Percentiles rank a stretch among this genome's conserved stretches.
Conservation (phyloP, 2,329 filamentous ascomycete genomes). For the Penicillium sp. region DNA sequence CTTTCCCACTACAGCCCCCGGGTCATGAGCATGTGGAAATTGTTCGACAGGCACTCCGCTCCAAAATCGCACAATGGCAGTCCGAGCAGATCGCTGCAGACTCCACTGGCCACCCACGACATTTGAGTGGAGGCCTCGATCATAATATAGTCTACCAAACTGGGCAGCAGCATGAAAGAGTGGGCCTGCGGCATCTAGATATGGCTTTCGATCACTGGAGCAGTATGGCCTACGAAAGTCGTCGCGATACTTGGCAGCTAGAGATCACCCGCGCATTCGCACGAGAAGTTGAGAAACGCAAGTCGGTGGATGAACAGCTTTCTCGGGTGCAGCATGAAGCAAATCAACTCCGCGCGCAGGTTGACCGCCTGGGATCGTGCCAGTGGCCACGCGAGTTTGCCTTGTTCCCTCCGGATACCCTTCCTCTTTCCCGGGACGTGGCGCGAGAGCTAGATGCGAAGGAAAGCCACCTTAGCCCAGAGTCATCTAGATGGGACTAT, state of each 20-base stretch:
- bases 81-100: conserved; percentile 45
- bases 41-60: conserved; percentile 67
- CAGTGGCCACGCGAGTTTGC: conserved; percentile 56
- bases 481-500: conserved; percentile 51
- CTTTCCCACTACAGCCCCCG: conserved; percentile 81
- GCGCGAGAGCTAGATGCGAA: conserved; percentile 42
- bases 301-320: conserved; percentile 48
- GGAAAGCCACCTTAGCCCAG: conserved; percentile 39
- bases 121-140: conserved; percentile 33
- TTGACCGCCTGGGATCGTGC: conserved; percentile 50
- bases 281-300: conserved; percentile 49
- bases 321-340: conserved; percentile 53
- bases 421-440: conserved; percentile 45
- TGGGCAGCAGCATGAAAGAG: conserved; percentile 67
- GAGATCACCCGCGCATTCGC: conserved; percentile 54
- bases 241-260: conserved; percentile 52
- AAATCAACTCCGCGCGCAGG: conserved; percentile 52
- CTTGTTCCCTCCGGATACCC: conserved; percentile 51
- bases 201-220: conserved; percentile 79
- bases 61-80: conserved; percentile 70
- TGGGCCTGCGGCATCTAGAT: conserved; percentile 75
- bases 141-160: conserved; percentile 47
- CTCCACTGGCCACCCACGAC: conserved; percentile 44
- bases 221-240: conserved; percentile 60
- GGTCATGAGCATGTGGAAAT: conserved; percentile 74